phyloP scores from a whole-genome alignment of 1,284 basidiomycete species.

The Phenoliferia sp. region DNA sequence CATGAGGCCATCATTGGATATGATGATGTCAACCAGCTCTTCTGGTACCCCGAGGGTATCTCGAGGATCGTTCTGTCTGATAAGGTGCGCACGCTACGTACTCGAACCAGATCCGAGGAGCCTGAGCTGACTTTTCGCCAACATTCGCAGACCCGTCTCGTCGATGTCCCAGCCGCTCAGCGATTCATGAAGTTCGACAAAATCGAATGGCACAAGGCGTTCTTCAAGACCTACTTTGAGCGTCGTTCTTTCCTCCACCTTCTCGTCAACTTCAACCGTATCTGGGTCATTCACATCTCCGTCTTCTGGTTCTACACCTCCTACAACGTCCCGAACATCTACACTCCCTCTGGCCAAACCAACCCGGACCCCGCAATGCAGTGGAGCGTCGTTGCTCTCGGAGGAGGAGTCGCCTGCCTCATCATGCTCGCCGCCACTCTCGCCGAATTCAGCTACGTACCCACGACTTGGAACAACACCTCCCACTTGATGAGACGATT shows the following conservation, averaged over 20 bases:
- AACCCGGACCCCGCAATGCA: slow-evolving; percentile 65
- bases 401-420: slow-evolving; percentile 79
- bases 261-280: slow-evolving; percentile 94
- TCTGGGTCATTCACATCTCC: slow-evolving; percentile 91
- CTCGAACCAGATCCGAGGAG: neutral
- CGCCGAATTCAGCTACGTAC: slow-evolving; percentile 90
- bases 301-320: slow-evolving; percentile 87
- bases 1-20: slow-evolving; percentile 96
- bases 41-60: slow-evolving; percentile 99
- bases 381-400: slow-evolving; percentile 84
- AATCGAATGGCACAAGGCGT: slow-evolving; percentile 87
- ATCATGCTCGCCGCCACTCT: slow-evolving; percentile 92
- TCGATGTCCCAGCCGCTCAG: slow-evolving; percentile 80
- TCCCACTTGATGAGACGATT: slow-evolving; percentile 84
- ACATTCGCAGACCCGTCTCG: slow-evolving; percentile 65
- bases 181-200: slow-evolving; percentile 93
- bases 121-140: neutral
- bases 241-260: slow-evolving; percentile 90
- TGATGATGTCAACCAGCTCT: slow-evolving; percentile 97
- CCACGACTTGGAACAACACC: slow-evolving; percentile 94
- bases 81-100: slow-evolving; percentile 56
- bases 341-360: slow-evolving; percentile 47
- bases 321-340: slow-evolving; percentile 85
- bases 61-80: slow-evolving; percentile 82
- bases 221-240: slow-evolving; percentile 97